phyloP scores from a whole-genome alignment of 306 rosid species.

The Geum urbanum region DNA sequence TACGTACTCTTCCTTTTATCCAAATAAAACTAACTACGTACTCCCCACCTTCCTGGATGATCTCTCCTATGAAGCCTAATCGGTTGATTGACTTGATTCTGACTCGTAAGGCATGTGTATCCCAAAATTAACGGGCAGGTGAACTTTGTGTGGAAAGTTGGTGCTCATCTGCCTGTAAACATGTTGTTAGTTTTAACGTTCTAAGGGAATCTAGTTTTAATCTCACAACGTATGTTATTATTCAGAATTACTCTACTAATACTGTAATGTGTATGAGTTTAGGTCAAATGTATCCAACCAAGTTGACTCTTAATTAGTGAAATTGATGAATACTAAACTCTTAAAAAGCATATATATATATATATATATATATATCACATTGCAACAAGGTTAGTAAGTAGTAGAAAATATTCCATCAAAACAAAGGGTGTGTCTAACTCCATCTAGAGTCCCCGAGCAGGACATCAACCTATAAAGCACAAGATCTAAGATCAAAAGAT shows the following conservation, averaged over 20 bases:
- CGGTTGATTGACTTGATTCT: background rate
- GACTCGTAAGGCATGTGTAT: slow-evolving; percentile 21
- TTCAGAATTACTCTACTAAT: no score
- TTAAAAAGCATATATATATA: no score
- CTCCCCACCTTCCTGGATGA: no score
- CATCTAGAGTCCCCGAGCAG: background rate
- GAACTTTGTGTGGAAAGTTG: slow-evolving; percentile 35
- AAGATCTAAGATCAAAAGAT: slow-evolving; percentile 1
- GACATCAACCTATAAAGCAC: slow-evolving; percentile 26
- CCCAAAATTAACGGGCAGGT: slow-evolving; percentile 48
- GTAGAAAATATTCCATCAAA: slow-evolving; percentile 9
- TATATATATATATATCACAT: no score
- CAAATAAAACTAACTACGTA: no score
- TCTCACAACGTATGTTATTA: slow-evolving; percentile 18
- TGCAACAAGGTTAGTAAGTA: background rate
- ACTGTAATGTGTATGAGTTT: no score
- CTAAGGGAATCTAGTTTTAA: background rate
- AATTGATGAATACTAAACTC: no score
- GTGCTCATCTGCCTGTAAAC: background rate
- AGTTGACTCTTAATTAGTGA: no score
- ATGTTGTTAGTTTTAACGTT: slow-evolving; percentile 11
- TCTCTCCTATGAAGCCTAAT: background rate
- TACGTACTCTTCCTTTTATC: no score
- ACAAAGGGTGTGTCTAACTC: slow-evolving; percentile 7
- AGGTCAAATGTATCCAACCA: no score